Conservation (phyloP, 768 basidiomycete species). For the Suillus clintonianus region DNA sequence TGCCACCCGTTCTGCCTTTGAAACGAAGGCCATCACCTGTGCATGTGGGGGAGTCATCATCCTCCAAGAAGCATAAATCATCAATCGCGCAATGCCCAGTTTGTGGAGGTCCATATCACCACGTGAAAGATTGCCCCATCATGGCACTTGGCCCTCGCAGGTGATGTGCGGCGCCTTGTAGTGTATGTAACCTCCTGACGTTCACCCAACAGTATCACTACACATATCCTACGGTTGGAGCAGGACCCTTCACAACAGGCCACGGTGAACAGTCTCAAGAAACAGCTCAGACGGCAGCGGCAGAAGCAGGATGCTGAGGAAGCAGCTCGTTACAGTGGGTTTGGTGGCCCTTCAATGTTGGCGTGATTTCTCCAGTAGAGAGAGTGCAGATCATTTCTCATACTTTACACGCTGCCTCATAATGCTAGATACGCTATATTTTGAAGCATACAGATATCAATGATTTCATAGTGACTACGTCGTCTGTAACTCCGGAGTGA, state of each 20-base stretch:
- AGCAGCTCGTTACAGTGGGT: background rate
- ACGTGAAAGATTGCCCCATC: constrained; percentile 56
- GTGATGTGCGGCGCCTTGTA: constrained; percentile 34
- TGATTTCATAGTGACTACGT: no score
- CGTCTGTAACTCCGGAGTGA: background rate
- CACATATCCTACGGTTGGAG: constrained; percentile 47
- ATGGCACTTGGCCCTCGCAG: constrained; percentile 54
- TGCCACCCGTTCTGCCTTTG: constrained; percentile 17
- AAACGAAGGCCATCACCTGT: constrained; percentile 40
- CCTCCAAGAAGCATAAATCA: constrained; percentile 41
- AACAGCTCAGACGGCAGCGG: constrained; percentile 39
- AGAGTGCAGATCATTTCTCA: background rate
- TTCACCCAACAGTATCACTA: constrained; percentile 37
- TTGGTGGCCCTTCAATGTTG: background rate
- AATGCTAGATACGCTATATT: background rate
- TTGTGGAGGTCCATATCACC: constrained; percentile 49
- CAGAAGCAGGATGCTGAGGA: constrained; percentile 22
- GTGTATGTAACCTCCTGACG: constrained; percentile 6
- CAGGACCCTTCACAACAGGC: constrained; percentile 35
- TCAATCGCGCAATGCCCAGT: constrained; percentile 44
- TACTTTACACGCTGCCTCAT: background rate
- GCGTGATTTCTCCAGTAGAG: background rate
- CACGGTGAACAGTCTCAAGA: constrained; percentile 40
- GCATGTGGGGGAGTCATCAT: constrained; percentile 19
- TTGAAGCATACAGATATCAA: background rate